Conservation (phyloP, 2,329 filamentous ascomycete species). For the Sarocladium strictum region DNA sequence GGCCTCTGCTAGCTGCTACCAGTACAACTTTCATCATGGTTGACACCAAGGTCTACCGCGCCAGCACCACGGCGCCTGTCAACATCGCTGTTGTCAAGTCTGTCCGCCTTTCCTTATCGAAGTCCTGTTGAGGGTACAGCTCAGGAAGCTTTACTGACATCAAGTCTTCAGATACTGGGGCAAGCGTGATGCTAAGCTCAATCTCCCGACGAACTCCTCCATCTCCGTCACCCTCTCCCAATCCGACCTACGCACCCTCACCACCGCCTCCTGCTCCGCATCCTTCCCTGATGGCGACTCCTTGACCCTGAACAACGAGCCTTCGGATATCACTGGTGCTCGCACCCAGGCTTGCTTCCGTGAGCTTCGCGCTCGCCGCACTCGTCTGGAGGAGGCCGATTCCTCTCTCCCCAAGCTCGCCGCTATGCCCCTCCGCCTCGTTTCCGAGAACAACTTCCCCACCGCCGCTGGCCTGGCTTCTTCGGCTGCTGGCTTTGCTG, state of each 20-base stretch:
- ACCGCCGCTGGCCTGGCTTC: slow-evolving; percentile 85
- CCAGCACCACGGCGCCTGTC: slow-evolving; percentile 93
- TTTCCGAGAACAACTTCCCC: slow-evolving; percentile 98
- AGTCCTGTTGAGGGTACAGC: neutral
- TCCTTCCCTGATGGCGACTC: slow-evolving; percentile 58
- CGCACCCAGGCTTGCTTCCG: slow-evolving; percentile 93
- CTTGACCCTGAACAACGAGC: slow-evolving; percentile 76
- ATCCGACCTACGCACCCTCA: slow-evolving; percentile 87
- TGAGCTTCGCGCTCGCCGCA: slow-evolving; percentile 72
- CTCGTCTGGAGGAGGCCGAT: slow-evolving; percentile 66
- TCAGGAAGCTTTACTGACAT: neutral
- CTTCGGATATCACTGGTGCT: slow-evolving; percentile 79
- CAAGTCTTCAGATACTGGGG: slow-evolving; percentile 69
- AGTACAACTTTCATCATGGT: slow-evolving; percentile 30
- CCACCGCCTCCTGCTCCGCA: slow-evolving; percentile 84
- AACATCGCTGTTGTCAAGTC: slow-evolving; percentile 98
- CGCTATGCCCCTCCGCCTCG: slow-evolving; percentile 69
- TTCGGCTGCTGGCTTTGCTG: slow-evolving; percentile 64
- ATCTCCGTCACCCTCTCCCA: slow-evolving; percentile 95
- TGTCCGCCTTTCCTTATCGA: slow-evolving; percentile 11
- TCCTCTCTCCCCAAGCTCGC: slow-evolving; percentile 77
- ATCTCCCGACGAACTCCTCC: slow-evolving; percentile 96
- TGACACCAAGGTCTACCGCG: slow-evolving; percentile 66
- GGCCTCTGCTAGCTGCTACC: no score
- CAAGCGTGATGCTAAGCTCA: slow-evolving; percentile 88